Conservation (phyloP, 73 alveolate genomes). For the Strombidium stylifer region DNA sequence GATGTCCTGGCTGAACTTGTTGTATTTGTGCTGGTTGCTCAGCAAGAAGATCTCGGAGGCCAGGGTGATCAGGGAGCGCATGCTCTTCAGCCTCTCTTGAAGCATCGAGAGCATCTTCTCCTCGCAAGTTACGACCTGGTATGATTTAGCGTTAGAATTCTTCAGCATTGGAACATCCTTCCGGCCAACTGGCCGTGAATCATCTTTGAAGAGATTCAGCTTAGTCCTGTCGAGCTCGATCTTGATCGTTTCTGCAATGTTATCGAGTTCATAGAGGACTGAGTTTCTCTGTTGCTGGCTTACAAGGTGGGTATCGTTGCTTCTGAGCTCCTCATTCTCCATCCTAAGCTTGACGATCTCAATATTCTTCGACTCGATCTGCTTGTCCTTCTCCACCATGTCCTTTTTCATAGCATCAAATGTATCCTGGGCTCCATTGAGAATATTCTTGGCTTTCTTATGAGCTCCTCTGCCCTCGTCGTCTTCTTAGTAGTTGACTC, state of each 20-base stretch:
- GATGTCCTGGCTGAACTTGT: too few relatives aligned
- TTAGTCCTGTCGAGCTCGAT: constrained; percentile 13
- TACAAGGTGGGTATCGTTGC: not conserved
- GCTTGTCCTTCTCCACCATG: constrained; percentile 17
- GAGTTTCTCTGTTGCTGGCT: not conserved
- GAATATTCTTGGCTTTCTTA: too few relatives aligned
- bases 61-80: not conserved
- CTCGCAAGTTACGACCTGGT: not conserved
- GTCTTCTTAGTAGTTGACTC: too few relatives aligned
- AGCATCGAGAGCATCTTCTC: constrained; percentile 3
- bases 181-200: not conserved
- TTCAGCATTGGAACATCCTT: too few relatives aligned
- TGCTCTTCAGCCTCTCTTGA: not conserved
- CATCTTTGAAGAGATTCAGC: constrained; percentile 1
- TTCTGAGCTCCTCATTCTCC: constrained; percentile 3
- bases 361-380: constrained; percentile 25
- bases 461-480: too few relatives aligned
- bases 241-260: not conserved
- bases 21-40: not conserved
- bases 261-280: not conserved
- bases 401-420: constrained; percentile 28
- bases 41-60: constrained; percentile 8
- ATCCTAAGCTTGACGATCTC: constrained; percentile 18
- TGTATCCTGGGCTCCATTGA: not conserved
- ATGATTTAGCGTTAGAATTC: not conserved